A percentile compares a stretch with the other conserved stretches of the same genome.
These are phyloP conservation scores for Castanea mollissima DNA, from an alignment of 306 rosid species.

Conservation along the genomic window DNA sequence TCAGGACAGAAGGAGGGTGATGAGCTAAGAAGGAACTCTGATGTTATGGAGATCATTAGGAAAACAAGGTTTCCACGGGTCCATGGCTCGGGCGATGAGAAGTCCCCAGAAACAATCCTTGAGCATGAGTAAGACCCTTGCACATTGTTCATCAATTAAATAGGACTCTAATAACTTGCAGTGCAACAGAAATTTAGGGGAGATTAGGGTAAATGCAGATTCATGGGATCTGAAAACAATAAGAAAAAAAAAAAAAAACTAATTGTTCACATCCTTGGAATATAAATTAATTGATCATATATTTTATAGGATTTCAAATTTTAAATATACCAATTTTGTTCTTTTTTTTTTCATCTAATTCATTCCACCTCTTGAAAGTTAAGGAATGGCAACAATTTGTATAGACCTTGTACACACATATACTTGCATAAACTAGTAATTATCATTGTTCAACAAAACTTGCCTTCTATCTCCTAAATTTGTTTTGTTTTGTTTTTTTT, in stretches of 20 bases:
- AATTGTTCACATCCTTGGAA: neutral
- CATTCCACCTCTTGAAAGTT: neutral
- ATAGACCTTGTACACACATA: neutral
- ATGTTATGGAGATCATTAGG: conserved; percentile 91
- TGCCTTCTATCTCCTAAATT: conserved; percentile 22
- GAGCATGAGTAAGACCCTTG: conserved; percentile 85
- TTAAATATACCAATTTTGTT: neutral
- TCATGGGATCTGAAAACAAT: neutral
- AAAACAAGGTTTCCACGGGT: conserved; percentile 96
- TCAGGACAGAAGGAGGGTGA: conserved; percentile 99
- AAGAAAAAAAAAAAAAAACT: neutral
- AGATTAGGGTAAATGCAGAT: neutral
- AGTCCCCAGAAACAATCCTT: conserved; percentile 94
- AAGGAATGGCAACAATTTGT: neutral
- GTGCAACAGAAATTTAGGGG: neutral
- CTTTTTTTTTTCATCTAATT: neutral
- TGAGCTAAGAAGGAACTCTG: conserved; percentile 91
- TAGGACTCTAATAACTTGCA: neutral
- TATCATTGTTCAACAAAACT: neutral
- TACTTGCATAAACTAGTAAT: neutral
- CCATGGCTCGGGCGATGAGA: conserved; percentile 59
- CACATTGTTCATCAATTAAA: conserved; percentile 3
- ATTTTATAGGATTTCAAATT: neutral
- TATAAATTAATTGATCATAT: neutral
- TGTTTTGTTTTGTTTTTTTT: conserved; percentile 2